Evolutionary conservation across 2,329 filamentous ascomycete species (phyloP).

Genomic region (Mycosphaerella sp.): DNA sequence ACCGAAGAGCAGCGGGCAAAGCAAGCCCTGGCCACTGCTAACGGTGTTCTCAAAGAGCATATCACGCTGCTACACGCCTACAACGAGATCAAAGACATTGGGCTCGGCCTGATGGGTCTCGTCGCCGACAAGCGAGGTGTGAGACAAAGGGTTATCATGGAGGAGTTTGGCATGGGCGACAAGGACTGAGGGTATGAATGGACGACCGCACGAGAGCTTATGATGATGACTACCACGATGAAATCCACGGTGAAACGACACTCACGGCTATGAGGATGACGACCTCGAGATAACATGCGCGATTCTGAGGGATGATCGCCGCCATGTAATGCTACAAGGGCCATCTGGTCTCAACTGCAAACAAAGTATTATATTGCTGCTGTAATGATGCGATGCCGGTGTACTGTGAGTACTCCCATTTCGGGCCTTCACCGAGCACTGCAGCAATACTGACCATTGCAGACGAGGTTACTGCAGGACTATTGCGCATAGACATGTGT

Average conservation of each 20-base stretch:
- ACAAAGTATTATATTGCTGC: neutral
- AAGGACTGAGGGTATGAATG: slow-evolving; percentile 36
- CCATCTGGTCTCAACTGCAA: neutral
- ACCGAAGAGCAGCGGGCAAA: slow-evolving; percentile 20
- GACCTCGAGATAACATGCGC: no score
- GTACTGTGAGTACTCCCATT: neutral
- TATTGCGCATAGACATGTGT: neutral
- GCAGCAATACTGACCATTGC: neutral
- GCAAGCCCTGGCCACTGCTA: slow-evolving; percentile 40
- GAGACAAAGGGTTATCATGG: slow-evolving; percentile 46
- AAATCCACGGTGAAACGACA: neutral
- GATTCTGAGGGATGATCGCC: neutral
- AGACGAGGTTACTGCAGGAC: neutral
- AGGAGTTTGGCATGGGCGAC: slow-evolving; percentile 42
- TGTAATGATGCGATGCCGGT: neutral
- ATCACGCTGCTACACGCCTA: slow-evolving; percentile 62
- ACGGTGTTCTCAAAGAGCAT: slow-evolving; percentile 54
- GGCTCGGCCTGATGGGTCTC: slow-evolving; percentile 58
- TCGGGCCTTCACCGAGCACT: neutral
- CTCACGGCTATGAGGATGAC: neutral
- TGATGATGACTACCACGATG: neutral
- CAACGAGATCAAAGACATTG: slow-evolving; percentile 66
- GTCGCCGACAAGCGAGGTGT: slow-evolving; percentile 60
- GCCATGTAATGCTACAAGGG: neutral
- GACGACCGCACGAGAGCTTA: neutral